These are phyloP conservation scores for Chamaecyparis obtusa DNA, from an alignment of 75 land plant species.

Conservation along the genomic window DNA sequence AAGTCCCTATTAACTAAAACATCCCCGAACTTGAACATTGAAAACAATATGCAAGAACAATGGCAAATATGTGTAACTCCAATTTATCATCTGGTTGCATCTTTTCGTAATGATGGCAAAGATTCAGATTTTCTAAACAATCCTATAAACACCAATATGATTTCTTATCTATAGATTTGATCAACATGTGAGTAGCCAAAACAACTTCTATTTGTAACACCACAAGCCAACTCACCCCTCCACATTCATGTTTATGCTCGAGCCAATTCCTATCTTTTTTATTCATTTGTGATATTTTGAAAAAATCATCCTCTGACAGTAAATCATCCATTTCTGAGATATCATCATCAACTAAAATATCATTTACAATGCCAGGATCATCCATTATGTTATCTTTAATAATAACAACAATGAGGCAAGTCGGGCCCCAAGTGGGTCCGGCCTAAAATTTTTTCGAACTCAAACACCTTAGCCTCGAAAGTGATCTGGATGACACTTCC, in stretches of 20 bases:
- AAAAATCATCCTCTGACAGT: constrained; percentile 4
- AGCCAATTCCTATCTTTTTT: background rate
- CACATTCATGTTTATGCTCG: constrained; percentile 83
- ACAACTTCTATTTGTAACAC: constrained; percentile 71
- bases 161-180: constrained; percentile 25
- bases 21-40: constrained; percentile 21
- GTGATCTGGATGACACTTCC: too few species aligned
- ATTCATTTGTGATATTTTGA: background rate
- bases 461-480: too few species aligned
- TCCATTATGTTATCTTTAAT: too few species aligned
- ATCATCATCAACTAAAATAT: too few species aligned
- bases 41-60: constrained; percentile 55
- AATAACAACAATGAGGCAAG: too few species aligned
- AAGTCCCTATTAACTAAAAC: constrained; percentile 22
- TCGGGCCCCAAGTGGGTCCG: too few species aligned
- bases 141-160: background rate
- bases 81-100: constrained; percentile 50
- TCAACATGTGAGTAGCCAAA: constrained; percentile 67
- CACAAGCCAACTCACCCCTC: constrained; percentile 75
- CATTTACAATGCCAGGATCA: too few species aligned
- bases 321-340: too few species aligned
- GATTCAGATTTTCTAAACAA: constrained; percentile 27
- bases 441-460: too few species aligned
- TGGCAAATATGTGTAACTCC: constrained; percentile 63
- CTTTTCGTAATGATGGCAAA: constrained; percentile 58